Percentiles rank a stretch among this genome's conserved stretches.
Evolutionary conservation across 2,329 filamentous ascomycete genomes (phyloP).

Genomic region (Sordariomycetes sp.): DNA sequence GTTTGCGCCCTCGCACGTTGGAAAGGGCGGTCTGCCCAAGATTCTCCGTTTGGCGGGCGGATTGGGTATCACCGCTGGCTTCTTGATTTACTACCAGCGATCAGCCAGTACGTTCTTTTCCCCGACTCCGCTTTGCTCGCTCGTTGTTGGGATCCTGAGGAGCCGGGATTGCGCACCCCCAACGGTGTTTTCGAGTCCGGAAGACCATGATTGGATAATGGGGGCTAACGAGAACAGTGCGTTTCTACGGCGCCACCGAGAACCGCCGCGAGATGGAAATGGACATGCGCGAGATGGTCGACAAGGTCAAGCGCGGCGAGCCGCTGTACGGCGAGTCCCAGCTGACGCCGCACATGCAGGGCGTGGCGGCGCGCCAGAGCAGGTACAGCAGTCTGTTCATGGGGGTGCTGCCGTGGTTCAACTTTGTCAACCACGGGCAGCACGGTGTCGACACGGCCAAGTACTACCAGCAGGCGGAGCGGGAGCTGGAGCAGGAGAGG

Average conservation of each 20-base stretch:
- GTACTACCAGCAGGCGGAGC: slow-evolving; percentile 93
- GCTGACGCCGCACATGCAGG: slow-evolving; percentile 84
- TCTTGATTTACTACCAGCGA: slow-evolving; percentile 77
- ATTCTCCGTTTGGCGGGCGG: slow-evolving; percentile 72
- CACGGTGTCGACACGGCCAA: slow-evolving; percentile 98
- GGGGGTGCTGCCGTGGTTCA: slow-evolving; percentile 89
- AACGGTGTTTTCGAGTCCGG: not conserved
- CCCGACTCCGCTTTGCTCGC: not conserved
- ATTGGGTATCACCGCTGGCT: slow-evolving; percentile 67
- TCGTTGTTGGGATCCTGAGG: not conserved
- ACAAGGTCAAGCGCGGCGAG: slow-evolving; percentile 87
- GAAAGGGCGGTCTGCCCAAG: slow-evolving; percentile 71
- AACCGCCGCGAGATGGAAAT: slow-evolving; percentile 86
- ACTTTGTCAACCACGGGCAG: slow-evolving; percentile 93
- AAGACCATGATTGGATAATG: too few relatives aligned
- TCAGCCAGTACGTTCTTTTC: slow-evolving; percentile 59
- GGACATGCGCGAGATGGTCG: slow-evolving; percentile 98
- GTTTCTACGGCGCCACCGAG: slow-evolving; percentile 92
- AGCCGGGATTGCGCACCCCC: not conserved
- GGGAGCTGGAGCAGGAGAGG: slow-evolving; percentile 76
- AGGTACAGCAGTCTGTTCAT: slow-evolving; percentile 80
- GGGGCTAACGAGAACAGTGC: slow-evolving; percentile 53
- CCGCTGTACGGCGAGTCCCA: slow-evolving; percentile 76
- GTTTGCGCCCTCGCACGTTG: slow-evolving; percentile 75
- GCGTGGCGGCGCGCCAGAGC: slow-evolving; percentile 85